These are phyloP conservation scores for Pythium monospermum DNA, from an alignment of 352 stramenopile species.

Conservation along the genomic window DNA sequence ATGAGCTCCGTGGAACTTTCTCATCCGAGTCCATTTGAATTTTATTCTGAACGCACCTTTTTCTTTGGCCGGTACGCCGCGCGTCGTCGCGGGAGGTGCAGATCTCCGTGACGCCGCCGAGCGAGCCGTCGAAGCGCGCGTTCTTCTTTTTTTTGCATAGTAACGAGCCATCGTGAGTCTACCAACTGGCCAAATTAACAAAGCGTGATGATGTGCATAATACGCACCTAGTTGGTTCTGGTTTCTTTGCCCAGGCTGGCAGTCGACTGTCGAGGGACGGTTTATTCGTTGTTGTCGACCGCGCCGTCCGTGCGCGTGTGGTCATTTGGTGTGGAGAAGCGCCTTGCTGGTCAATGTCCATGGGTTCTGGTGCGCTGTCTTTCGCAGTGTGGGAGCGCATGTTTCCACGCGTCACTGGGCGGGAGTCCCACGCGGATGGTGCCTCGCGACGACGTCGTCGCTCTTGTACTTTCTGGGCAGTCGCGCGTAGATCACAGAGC, in stretches of 20 bases:
- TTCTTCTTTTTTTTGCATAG: neutral
- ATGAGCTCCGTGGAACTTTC: neutral
- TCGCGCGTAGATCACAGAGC: conserved; percentile 30
- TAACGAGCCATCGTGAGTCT: no score
- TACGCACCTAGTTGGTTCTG: conserved; percentile 9
- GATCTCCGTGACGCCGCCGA: neutral
- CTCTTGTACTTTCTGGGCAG: conserved; percentile 7
- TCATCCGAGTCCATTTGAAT: no score
- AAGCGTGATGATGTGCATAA: neutral
- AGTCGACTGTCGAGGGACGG: conserved; percentile 14
- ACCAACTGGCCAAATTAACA: neutral
- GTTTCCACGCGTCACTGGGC: neutral
- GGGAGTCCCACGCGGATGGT: conserved; percentile 8
- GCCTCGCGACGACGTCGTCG: conserved; percentile 8
- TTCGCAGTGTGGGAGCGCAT: neutral
- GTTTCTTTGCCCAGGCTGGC: conserved; percentile 17
- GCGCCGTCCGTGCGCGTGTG: no score
- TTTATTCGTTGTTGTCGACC: neutral
- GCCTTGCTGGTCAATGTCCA: conserved; percentile 21
- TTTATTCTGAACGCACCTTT: neutral
- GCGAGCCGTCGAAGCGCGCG: neutral
- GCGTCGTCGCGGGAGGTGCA: no score
- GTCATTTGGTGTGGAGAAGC: neutral
- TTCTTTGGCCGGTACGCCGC: neutral
- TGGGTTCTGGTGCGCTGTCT: conserved; percentile 4